phyloP scores from a whole-genome alignment of 2,329 filamentous ascomycete species.

The Penicillium sp. region DNA sequence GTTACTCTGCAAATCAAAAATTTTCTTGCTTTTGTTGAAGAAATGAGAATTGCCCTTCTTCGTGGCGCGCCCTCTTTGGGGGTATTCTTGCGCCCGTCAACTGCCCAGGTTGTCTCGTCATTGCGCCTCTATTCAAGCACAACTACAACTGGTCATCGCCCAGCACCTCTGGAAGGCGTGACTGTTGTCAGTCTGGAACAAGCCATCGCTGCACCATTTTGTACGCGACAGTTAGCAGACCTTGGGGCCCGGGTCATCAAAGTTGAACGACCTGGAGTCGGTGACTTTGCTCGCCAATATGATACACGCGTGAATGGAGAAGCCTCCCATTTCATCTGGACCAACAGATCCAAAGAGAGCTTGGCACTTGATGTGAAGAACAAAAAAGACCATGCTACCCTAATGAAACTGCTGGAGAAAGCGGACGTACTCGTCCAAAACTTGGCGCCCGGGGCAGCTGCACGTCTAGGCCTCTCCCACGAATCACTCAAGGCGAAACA shows the following conservation, averaged over 20 bases:
- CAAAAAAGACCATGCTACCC: slow-evolving; percentile 45
- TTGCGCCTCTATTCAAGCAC: slow-evolving; percentile 11
- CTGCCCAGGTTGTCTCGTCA: neutral
- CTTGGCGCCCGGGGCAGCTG: slow-evolving; percentile 55
- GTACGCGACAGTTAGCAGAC: slow-evolving; percentile 59
- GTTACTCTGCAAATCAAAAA: neutral
- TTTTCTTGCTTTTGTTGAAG: neutral
- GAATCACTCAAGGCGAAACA: slow-evolving; percentile 48
- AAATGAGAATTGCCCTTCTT: neutral
- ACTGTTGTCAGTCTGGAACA: slow-evolving; percentile 60
- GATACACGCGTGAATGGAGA: slow-evolving; percentile 56
- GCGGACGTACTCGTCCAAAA: slow-evolving; percentile 61
- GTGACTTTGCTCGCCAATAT: slow-evolving; percentile 59
- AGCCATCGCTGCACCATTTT: slow-evolving; percentile 60
- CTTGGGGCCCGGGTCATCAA: slow-evolving; percentile 61
- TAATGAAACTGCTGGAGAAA: slow-evolving; percentile 50
- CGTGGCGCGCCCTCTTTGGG: neutral
- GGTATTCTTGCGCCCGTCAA: neutral
- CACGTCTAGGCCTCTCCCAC: slow-evolving; percentile 54
- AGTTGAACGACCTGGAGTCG: slow-evolving; percentile 55
- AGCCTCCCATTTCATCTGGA: slow-evolving; percentile 61
- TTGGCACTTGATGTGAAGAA: slow-evolving; percentile 57
- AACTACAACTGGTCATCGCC: slow-evolving; percentile 1
- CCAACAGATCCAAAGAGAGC: slow-evolving; percentile 60
- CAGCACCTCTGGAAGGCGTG: slow-evolving; percentile 48